phyloP scores from a whole-genome alignment of 1,284 basidiomycete genomes.

The Jaminaea rosea region DNA sequence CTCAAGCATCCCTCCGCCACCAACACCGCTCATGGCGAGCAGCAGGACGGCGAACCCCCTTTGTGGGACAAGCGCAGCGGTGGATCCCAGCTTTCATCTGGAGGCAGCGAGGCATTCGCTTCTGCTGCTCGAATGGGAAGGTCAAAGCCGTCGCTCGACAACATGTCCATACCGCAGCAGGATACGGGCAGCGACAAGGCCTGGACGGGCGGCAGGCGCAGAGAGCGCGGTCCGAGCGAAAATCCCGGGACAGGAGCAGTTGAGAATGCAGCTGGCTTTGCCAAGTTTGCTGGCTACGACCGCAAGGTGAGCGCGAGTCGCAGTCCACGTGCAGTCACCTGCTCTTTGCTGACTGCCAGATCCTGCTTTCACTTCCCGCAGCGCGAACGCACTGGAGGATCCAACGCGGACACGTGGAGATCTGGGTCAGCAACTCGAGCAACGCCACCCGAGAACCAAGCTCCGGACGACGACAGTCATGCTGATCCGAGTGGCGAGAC shows the following conservation, averaged over 20 bases:
- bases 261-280: conserved; percentile 37
- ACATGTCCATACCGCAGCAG: background rate
- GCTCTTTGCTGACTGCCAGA: background rate
- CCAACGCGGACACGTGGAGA: too few species aligned
- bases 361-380: conserved; percentile 3
- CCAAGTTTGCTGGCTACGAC: conserved; percentile 25
- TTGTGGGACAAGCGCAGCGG: background rate
- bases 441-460: background rate
- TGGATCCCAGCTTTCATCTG: background rate
- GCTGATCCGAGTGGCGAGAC: too few species aligned
- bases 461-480: too few species aligned
- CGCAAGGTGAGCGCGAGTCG: conserved; percentile 9
- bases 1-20: conserved; percentile 9
- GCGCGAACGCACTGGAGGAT: conserved; percentile 1
- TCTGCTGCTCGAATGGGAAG: background rate
- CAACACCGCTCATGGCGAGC: conserved; percentile 12
- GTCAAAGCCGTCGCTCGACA: background rate
- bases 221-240: conserved; percentile 32
- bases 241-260: conserved; percentile 37
- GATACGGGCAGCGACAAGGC: background rate
- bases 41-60: conserved; percentile 1
- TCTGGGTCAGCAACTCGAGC: background rate
- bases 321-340: background rate
- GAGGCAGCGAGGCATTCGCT: background rate
- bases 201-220: background rate